Percentiles rank a stretch among this genome's conserved stretches.
These are phyloP conservation scores for Clavispora phyllophila DNA, from an alignment of 805 yeast species.

Conservation along the genomic window DNA sequence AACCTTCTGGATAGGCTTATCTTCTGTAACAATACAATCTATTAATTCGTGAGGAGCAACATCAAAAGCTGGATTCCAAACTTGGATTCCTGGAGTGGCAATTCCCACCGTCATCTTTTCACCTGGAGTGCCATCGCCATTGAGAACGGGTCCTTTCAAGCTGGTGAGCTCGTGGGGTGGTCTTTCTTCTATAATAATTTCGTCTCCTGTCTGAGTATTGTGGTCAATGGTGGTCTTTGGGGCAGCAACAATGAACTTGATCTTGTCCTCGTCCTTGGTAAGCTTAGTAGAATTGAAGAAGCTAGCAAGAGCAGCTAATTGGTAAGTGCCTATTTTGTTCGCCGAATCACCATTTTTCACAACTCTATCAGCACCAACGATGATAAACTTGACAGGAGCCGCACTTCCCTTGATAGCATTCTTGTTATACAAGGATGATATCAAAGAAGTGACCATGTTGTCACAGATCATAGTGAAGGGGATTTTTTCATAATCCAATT, in stretches of 20 bases:
- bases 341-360: conserved; percentile 95
- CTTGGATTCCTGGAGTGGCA: conserved; percentile 79
- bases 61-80: conserved; percentile 97
- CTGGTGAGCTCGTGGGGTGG: conserved; percentile 74
- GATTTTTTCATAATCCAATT: conserved; percentile 75
- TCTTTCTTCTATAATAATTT: conserved; percentile 82
- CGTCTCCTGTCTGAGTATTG: conserved; percentile 60
- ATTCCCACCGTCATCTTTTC: conserved; percentile 55
- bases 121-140: conserved; percentile 25
- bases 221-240: conserved; percentile 88
- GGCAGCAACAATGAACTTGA: conserved; percentile 90
- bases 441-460: conserved; percentile 80
- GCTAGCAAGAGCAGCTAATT: conserved; percentile 70
- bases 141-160: conserved; percentile 52
- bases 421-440: conserved; percentile 39
- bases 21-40: conserved; percentile 88
- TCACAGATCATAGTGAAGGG: conserved; percentile 90
- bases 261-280: conserved; percentile 33
- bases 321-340: conserved; percentile 93
- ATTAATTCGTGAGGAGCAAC: conserved; percentile 81
- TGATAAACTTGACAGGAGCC: conserved; percentile 80
- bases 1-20: conserved; percentile 16
- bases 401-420: conserved; percentile 17
- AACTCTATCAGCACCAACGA: conserved; percentile 94
- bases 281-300: conserved; percentile 27